Conservation (phyloP, 495 filamentous ascomycete genomes). For the Staphylotrichum longicolle region DNA sequence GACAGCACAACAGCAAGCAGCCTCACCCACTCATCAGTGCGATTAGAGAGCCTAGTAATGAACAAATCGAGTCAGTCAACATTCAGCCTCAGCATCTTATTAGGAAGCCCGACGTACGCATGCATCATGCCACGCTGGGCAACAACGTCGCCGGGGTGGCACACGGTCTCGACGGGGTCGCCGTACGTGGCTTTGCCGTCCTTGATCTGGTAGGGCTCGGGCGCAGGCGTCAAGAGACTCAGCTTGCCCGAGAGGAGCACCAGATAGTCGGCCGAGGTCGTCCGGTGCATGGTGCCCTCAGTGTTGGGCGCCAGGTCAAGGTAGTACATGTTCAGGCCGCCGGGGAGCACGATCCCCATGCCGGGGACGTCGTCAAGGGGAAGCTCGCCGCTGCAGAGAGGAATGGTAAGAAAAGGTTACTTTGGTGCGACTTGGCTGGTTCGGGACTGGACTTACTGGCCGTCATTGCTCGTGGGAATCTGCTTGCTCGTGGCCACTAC, state of each 20-base stretch:
- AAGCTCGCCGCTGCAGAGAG: not conserved
- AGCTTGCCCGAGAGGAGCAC: conserved; percentile 5
- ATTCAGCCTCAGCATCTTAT: not conserved
- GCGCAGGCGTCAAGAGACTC: conserved; percentile 3
- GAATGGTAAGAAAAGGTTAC: not conserved
- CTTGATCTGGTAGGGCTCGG: conserved; percentile 1
- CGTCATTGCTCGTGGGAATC: conserved; percentile 6
- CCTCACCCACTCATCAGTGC: conserved; percentile 4
- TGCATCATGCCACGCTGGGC: conserved; percentile 9
- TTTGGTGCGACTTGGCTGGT: too few species aligned
- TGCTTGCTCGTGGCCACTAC: conserved; percentile 11
- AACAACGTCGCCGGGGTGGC: conserved; percentile 3
- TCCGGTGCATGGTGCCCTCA: conserved; percentile 10
- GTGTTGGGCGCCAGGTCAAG: conserved; percentile 7
- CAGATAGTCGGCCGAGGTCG: conserved; percentile 7
- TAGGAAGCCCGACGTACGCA: not conserved
- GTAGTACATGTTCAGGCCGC: conserved; percentile 13
- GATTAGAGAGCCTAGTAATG: not conserved
- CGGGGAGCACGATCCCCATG: conserved; percentile 9
- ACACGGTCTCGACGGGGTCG: conserved; percentile 9
- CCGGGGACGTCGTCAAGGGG: conserved; percentile 7
- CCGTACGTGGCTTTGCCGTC: not conserved
- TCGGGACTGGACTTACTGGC: not conserved
- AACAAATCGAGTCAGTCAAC: not conserved
- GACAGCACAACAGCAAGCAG: conserved; percentile 7